Evolutionary conservation across 768 basidiomycete species (phyloP), one percentile per base, ranked within the genome.

Genomic region (Gymnopilus dilepis): DNA sequence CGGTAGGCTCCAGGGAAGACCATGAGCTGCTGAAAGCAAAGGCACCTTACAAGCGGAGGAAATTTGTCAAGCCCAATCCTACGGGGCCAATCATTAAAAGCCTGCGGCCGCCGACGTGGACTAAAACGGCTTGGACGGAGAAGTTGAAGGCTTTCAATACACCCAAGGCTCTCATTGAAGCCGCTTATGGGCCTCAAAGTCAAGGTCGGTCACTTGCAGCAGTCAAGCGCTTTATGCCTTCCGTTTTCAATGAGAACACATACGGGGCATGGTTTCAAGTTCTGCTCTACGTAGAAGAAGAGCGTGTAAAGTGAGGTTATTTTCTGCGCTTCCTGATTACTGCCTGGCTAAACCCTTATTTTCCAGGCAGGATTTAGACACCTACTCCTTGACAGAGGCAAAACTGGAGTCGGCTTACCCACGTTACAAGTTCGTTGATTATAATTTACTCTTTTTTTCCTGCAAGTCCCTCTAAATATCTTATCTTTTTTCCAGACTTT

Each of bases 211-310:
- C 56, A 63, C 40, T 66, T 58, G 37, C 64, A 51, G 57, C 55
- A 28, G 69, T 76, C 12, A 76, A 72, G 62, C 61, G 65, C 8
- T 72, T 78, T 40, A 70, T 85, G 69, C 80, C 81, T 6, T 9
- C 65, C 7, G 59, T 51, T 2, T 72, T 84, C 26, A 71, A 78
- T 30, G 57, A 65, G 15, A 61, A 73, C 2, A 79, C 81, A 1
- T 85, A 87, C 63, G 76, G 74, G 1, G 57, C 67, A 2, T 77
- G 78, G 69, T 85, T 83, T 68, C 79, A 80, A 63, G 68, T 71
- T 12, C 52, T 86, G 59, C 65, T 87, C 7, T 80, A 78, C 71
- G 70, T 83, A 17, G 85, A 87, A 63, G 84, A 85, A 59, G 74
- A 80, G 59, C 80, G 80, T 54, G 76, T 78, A 69, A 76, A 74